Percentiles rank a stretch among this genome's conserved stretches.
phyloP scores from a whole-genome alignment of 305 asterid genomes.

The Caryopteris hybrid region DNA sequence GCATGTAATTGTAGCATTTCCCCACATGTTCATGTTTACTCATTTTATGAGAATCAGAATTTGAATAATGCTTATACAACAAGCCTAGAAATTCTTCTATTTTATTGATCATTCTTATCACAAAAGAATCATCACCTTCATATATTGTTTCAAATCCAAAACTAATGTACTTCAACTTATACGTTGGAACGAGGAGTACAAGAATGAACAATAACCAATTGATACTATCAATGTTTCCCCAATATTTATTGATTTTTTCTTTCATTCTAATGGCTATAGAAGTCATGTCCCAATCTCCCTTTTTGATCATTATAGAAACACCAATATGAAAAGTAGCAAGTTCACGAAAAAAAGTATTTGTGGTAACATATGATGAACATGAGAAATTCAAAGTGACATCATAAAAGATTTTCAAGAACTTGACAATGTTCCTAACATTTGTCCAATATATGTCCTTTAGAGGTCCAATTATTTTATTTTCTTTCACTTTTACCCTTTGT shows the following conservation, averaged over 20 bases:
- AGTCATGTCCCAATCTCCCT: not conserved
- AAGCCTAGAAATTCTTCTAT: not conserved
- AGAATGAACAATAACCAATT: too few species aligned
- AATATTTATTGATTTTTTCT: too few species aligned
- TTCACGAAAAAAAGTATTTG: not conserved
- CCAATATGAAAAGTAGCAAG: too few species aligned
- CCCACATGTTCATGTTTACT: not conserved
- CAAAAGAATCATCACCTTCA: not conserved
- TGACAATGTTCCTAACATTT: not conserved
- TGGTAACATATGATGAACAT: not conserved
- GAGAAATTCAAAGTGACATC: not conserved
- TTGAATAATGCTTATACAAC: not conserved
- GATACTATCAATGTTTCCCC: too few species aligned
- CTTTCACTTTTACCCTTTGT: not conserved
- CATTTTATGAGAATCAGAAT: not conserved
- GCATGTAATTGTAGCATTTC: too few species aligned
- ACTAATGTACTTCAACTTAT: not conserved
- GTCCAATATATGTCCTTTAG: not conserved
- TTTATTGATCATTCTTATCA: too few species aligned
- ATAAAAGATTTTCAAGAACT: not conserved
- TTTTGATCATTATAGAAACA: not conserved
- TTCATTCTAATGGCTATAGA: too few species aligned
- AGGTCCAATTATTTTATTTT: not conserved
- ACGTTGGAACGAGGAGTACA: not conserved
- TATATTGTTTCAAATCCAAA: too few species aligned